Percentiles rank a stretch among this genome's conserved stretches.
phyloP scores from a whole-genome alignment of 176 grass and related monocot genomes.

The Oryza longistaminata region DNA sequence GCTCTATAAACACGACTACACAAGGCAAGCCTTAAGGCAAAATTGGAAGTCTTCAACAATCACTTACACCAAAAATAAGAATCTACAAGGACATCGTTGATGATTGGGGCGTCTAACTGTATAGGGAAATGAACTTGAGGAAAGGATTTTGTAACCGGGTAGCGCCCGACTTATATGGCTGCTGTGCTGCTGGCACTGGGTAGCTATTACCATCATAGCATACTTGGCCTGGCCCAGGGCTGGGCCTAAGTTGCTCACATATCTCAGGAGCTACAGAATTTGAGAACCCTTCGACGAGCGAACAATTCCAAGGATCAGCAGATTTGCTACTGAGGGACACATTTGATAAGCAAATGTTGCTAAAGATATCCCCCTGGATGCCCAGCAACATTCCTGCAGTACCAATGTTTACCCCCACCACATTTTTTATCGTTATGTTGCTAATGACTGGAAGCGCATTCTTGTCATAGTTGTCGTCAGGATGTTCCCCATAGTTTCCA shows the following conservation, averaged over 20 bases:
- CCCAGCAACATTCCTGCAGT: conserved; percentile 64
- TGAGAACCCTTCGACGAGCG: conserved; percentile 67
- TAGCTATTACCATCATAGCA: conserved; percentile 50
- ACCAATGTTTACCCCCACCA: conserved; percentile 60
- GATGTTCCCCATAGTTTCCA: conserved; percentile 74
- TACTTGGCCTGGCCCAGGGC: conserved; percentile 31
- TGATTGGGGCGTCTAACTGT: not conserved
- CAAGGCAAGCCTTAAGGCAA: conserved; percentile 5
- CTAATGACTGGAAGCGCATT: conserved; percentile 63
- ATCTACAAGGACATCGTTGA: not conserved
- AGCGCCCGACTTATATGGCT: conserved; percentile 47
- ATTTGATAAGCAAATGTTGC: conserved; percentile 81
- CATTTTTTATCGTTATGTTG: conserved; percentile 69
- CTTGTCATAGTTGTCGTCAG: conserved; percentile 71
- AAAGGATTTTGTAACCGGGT: conserved; percentile 45
- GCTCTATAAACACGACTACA: not conserved
- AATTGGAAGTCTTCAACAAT: conserved; percentile 18
- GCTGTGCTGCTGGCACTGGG: conserved; percentile 14
- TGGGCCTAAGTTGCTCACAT: conserved; percentile 60
- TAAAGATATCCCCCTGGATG: conserved; percentile 70
- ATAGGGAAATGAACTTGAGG: conserved; percentile 40
- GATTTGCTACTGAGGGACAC: conserved; percentile 54
- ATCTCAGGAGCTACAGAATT: conserved; percentile 68
- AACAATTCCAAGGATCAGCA: conserved; percentile 71
- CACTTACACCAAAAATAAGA: not conserved